Evolutionary conservation across 73 alveolate genomes (phyloP), one percentile per base, ranked within the genome.

Genomic region (Blepharisma stoltei): DNA sequence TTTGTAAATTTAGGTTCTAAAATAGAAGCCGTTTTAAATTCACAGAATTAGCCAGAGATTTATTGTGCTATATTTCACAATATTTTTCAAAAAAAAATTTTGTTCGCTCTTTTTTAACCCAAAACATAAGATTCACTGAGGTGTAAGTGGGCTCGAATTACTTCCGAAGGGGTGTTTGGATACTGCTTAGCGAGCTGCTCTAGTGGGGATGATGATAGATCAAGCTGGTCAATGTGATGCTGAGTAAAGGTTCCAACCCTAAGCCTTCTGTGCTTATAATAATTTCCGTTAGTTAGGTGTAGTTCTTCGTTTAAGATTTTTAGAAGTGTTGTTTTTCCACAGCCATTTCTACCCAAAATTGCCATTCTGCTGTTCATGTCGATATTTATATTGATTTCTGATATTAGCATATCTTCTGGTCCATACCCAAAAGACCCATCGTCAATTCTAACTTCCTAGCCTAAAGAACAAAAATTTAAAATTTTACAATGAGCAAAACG

Each of bases 311-410:
- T 90, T 68, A 97, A 88, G 4, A 98, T 92, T 76, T 96, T 97
- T 83, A 97, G 89, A 70, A 97, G 94, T 4, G 99, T 97, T 67
- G 99, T 95, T 87, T 97, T 97, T 71, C 99, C 99, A 48, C 98
- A 98, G 44, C 99, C 99, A 80, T 97, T 97, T 6, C 98, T 96
- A n/a, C 99, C 99, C 41, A 97, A 98, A 83, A 97, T 87, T 54
- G 99, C 99, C 44, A 97, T 91, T 70, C 99, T 84, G 54, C 98
- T 92, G n/a, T 95, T 98, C 97, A 95, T 83, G 91, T 96, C 98
- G 48, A 97, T 92, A 77, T 93, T 93, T 80, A 97, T 81, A 88
- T 94, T 92, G 54, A 97, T 95, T 70, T 94, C 95, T 70, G 90
- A 91, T 20, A 91, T 87, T 60, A 97, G 84, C 18, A 80, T 81